Conservation (phyloP, 2,329 filamentous ascomycete species). For the Coniochaeta prunicola region DNA sequence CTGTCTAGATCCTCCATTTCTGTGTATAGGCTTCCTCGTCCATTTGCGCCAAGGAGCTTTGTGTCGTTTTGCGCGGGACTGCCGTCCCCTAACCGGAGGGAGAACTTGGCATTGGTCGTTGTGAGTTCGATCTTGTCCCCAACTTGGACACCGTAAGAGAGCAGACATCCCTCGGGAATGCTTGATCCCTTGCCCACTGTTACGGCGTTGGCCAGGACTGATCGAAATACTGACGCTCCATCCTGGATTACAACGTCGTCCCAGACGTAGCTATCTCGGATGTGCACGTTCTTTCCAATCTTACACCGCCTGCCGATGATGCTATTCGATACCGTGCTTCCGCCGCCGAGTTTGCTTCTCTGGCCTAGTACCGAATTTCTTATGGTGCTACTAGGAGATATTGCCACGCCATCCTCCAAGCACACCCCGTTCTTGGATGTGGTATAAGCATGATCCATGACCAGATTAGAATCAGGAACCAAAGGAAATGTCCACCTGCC, state of each 20-base stretch:
- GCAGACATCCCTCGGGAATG: slow-evolving; percentile 64
- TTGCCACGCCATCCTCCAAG: slow-evolving; percentile 68
- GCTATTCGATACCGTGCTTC: slow-evolving; percentile 63
- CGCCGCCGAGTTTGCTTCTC: slow-evolving; percentile 67
- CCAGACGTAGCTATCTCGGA: slow-evolving; percentile 82
- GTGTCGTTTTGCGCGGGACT: slow-evolving; percentile 31
- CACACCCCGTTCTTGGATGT: slow-evolving; percentile 64
- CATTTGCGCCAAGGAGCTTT: slow-evolving; percentile 37
- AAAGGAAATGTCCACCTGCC: slow-evolving; percentile 83
- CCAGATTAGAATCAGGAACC: slow-evolving; percentile 80
- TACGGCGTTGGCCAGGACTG: slow-evolving; percentile 69
- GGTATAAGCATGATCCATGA: slow-evolving; percentile 70
- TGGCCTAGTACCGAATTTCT: slow-evolving; percentile 69
- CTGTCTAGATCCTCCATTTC: slow-evolving; percentile 42
- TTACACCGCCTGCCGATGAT: slow-evolving; percentile 78
- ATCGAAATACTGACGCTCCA: slow-evolving; percentile 59
- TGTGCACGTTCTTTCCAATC: slow-evolving; percentile 75
- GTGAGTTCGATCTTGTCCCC: slow-evolving; percentile 49
- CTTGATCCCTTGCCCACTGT: slow-evolving; percentile 63
- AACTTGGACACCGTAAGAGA: slow-evolving; percentile 73
- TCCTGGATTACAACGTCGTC: slow-evolving; percentile 74
- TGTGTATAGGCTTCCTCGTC: slow-evolving; percentile 42
- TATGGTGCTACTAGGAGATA: slow-evolving; percentile 66
- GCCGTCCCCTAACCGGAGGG: slow-evolving; percentile 29
- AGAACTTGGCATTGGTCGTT: slow-evolving; percentile 24